These are phyloP conservation scores for Parachaetomium inaequale DNA, from an alignment of 495 filamentous ascomycete genomes.

Conservation along the genomic window DNA sequence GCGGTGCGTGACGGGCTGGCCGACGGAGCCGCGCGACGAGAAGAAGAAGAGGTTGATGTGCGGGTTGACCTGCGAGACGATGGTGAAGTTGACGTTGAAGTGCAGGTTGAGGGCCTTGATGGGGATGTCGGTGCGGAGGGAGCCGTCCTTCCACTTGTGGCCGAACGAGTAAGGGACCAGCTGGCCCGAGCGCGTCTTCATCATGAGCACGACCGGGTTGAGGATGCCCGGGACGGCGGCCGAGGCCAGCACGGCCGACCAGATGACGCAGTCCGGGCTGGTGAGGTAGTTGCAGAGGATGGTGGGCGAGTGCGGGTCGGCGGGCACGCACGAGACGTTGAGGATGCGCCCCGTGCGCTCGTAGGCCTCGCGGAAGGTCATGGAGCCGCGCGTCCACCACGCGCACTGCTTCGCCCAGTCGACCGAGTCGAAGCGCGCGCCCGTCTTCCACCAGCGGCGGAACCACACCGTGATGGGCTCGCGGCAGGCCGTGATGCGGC, in stretches of 20 bases:
- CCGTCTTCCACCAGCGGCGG: conserved; percentile 83
- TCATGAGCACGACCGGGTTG: conserved; percentile 96
- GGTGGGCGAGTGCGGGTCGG: conserved; percentile 88
- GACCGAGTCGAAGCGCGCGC: conserved; percentile 87
- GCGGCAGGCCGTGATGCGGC: conserved; percentile 79
- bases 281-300: conserved; percentile 94
- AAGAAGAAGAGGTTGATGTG: conserved; percentile 99
- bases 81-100: conserved; percentile 96
- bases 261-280: conserved; percentile 93
- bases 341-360: conserved; percentile 89
- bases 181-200: conserved; percentile 72
- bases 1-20: conserved; percentile 90
- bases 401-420: conserved; percentile 83
- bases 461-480: conserved; percentile 75
- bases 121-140: conserved; percentile 89
- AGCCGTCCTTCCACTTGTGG: conserved; percentile 98
- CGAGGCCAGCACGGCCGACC: conserved; percentile 93
- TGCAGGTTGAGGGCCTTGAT: conserved; percentile 89
- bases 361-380: conserved; percentile 94
- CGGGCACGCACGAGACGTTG: conserved; percentile 95
- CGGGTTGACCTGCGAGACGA: conserved; percentile 95
- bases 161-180: conserved; percentile 85
- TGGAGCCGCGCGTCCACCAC: conserved; percentile 86
- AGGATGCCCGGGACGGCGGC: conserved; percentile 94
- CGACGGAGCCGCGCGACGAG: conserved; percentile 84